Evolutionary conservation across 352 stramenopile genomes (phyloP).

Genomic region (Globisporangium orthogonon): DNA sequence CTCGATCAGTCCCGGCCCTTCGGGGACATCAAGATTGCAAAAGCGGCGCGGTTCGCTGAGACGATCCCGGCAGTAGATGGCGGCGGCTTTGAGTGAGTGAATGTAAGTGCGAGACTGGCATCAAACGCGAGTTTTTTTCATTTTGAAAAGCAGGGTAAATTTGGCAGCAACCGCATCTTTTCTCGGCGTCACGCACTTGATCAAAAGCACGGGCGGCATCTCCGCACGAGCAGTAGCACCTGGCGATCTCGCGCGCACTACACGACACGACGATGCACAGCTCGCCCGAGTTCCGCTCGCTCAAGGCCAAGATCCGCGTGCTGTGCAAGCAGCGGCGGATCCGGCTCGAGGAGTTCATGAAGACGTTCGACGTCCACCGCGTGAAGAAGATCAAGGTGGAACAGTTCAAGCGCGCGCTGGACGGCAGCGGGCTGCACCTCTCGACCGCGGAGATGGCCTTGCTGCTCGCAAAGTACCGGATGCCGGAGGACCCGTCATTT

Average conservation of each 20-base stretch:
- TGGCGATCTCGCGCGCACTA: too few species aligned
- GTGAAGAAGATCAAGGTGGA: constrained; percentile 80
- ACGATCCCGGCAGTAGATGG: constrained; percentile 76
- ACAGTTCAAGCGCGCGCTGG: constrained; percentile 76
- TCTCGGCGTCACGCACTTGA: too few species aligned
- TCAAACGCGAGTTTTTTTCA: too few species aligned
- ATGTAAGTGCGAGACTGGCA: not conserved
- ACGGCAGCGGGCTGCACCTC: constrained; percentile 68
- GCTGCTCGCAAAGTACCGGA: constrained; percentile 62
- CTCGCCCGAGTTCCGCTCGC: constrained; percentile 66
- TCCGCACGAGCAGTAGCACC: too few species aligned
- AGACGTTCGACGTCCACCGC: constrained; percentile 79
- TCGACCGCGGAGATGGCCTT: constrained; percentile 39
- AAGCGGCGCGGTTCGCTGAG: constrained; percentile 61
- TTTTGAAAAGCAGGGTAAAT: too few species aligned
- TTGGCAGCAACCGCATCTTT: too few species aligned
- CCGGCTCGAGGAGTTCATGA: constrained; percentile 85
- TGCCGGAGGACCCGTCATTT: constrained; percentile 49
- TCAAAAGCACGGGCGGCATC: too few species aligned
- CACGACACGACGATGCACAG: constrained; percentile 33
- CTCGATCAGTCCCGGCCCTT: constrained; percentile 91
- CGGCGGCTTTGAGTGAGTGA: constrained; percentile 14
- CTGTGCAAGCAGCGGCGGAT: constrained; percentile 81
- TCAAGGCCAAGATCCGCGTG: constrained; percentile 75
- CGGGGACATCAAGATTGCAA: constrained; percentile 91